Percentiles rank a stretch among this genome's conserved stretches.
These are phyloP conservation scores for Pseudogymnoascus sp. DNA, from an alignment of 2,329 filamentous ascomycete genomes.

Conservation along the genomic window DNA sequence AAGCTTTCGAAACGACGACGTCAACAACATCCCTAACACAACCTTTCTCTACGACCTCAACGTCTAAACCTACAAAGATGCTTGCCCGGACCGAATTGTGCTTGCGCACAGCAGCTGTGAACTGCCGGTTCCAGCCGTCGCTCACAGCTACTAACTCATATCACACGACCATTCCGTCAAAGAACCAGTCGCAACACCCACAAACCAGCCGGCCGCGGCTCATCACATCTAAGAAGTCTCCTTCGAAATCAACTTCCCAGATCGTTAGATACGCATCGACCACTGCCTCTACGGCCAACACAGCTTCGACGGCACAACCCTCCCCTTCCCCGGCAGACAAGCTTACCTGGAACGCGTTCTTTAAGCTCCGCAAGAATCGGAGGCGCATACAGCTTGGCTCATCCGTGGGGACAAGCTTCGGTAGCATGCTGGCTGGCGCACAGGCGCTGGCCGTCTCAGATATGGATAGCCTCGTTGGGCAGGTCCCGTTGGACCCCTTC, in stretches of 20 bases:
- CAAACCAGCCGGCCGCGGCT: not conserved
- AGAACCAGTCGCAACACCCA: constrained; percentile 5
- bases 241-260: constrained; percentile 1
- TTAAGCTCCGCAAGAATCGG: constrained; percentile 77
- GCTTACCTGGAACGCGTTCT: constrained; percentile 85
- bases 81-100: constrained; percentile 20
- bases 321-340: constrained; percentile 10
- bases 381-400: constrained; percentile 76
- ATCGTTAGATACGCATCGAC: constrained; percentile 10
- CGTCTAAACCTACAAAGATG: constrained; percentile 2
- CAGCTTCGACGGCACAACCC: constrained; percentile 9
- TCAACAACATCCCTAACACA: constrained; percentile 3
- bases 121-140: constrained; percentile 25
- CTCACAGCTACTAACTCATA: constrained; percentile 20
- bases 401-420: constrained; percentile 56
- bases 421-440: constrained; percentile 53
- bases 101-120: constrained; percentile 24
- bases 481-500: constrained; percentile 80
- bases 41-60: not conserved
- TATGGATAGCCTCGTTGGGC: constrained; percentile 60
- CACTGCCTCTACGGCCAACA: constrained; percentile 7
- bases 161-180: constrained; percentile 24
- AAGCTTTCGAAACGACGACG: not conserved
- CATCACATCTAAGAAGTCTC: not conserved
- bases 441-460: constrained; percentile 61